phyloP scores from a whole-genome alignment of 306 rosid species.

The Aeschynomene evenia region DNA sequence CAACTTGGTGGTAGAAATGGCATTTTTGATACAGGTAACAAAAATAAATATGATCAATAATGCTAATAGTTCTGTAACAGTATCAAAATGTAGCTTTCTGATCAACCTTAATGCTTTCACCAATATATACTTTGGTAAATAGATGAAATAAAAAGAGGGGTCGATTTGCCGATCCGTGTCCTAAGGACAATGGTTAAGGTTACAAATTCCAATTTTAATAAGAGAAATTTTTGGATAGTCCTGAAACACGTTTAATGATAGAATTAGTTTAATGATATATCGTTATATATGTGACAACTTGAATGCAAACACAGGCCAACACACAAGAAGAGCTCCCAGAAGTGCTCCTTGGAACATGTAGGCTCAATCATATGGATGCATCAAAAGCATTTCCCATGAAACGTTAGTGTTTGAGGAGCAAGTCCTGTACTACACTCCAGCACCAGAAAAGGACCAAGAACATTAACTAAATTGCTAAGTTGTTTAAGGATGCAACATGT shows the following conservation, averaged over 20 bases:
- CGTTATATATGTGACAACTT: not conserved
- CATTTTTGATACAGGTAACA: constrained; percentile 91
- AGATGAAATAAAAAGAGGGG: too few relatives aligned
- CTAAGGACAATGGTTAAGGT: too few relatives aligned
- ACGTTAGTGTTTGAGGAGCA: constrained; percentile 31
- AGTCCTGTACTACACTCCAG: not conserved
- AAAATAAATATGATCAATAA: not conserved
- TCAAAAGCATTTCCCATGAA: constrained; percentile 54
- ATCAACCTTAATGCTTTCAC: not conserved
- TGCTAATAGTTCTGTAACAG: not conserved
- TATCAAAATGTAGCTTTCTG: not conserved
- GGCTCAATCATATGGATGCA: constrained; percentile 73
- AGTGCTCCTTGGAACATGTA: constrained; percentile 75
- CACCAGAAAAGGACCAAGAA: constrained; percentile 1
- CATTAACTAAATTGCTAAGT: not conserved
- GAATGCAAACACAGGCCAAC: constrained; percentile 71
- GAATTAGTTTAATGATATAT: not conserved
- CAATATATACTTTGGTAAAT: too few relatives aligned
- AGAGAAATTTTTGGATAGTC: too few relatives aligned
- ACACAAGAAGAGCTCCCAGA: constrained; percentile 87
- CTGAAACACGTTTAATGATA: too few relatives aligned
- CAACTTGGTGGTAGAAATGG: constrained; percentile 90
- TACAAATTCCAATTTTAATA: too few relatives aligned
- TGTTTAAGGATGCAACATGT: constrained; percentile 18
- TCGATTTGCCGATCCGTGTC: too few relatives aligned